These are phyloP conservation scores for Camelina neglecta DNA, from an alignment of 345 rosid genomes.

Conservation along the genomic window DNA sequence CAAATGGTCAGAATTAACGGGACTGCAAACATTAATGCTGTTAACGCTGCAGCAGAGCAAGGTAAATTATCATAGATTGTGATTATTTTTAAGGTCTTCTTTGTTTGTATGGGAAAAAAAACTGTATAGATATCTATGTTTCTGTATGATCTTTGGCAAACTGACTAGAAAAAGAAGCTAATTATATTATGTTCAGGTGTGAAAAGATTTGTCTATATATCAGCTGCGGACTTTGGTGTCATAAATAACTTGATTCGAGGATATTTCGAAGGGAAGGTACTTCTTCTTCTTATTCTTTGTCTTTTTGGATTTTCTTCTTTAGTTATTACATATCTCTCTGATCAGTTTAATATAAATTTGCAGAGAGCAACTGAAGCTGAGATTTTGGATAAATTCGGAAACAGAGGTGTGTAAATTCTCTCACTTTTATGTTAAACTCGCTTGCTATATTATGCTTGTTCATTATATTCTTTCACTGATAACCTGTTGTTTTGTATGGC, in stretches of 20 bases:
- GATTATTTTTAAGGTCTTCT: neutral
- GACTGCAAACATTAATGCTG: slow-evolving; percentile 62
- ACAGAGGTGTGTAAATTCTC: slow-evolving; percentile 49
- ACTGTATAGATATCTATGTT: neutral
- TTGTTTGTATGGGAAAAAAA: neutral
- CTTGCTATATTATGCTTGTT: neutral
- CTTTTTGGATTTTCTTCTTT: slow-evolving; percentile 6
- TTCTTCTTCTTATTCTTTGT: slow-evolving; percentile 8
- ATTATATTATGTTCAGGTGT: slow-evolving; percentile 50
- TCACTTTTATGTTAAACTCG: neutral
- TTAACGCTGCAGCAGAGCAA: slow-evolving; percentile 60
- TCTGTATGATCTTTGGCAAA: neutral
- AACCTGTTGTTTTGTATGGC: neutral
- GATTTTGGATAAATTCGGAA: slow-evolving; percentile 47
- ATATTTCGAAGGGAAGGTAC: slow-evolving; percentile 72
- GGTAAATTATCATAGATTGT: slow-evolving; percentile 37
- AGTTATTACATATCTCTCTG: neutral
- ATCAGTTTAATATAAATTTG: slow-evolving; percentile 15
- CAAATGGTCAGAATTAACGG: slow-evolving; percentile 64
- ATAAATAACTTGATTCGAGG: slow-evolving; percentile 53
- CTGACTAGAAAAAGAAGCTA: slow-evolving; percentile 13
- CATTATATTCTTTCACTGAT: neutral
- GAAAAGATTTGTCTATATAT: slow-evolving; percentile 60
- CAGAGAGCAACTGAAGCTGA: slow-evolving; percentile 71
- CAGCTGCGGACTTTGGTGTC: slow-evolving; percentile 71